phyloP scores from a whole-genome alignment of 202 grass and related monocot species.

The Panicum virgatum region DNA sequence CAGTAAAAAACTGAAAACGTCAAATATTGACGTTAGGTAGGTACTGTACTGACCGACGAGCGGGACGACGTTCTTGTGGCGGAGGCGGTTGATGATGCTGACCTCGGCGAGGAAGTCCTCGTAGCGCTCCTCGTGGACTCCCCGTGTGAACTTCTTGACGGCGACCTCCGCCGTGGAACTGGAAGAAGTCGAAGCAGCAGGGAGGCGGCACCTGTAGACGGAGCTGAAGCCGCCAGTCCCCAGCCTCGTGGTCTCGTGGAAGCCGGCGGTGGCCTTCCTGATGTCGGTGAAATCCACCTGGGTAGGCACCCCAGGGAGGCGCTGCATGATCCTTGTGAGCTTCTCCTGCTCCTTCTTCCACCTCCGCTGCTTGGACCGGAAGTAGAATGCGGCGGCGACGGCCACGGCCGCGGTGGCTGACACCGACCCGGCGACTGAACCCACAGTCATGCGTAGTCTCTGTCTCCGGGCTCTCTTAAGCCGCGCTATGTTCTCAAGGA shows the following conservation, averaged over 20 bases:
- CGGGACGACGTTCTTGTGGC: no score
- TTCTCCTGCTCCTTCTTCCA: background rate
- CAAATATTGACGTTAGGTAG: no score
- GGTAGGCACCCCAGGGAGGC: background rate
- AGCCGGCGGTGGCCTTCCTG: background rate
- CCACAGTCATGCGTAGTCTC: no score
- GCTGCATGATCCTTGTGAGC: background rate
- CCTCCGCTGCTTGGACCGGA: background rate
- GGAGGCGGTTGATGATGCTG: no score
- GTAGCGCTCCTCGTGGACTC: no score
- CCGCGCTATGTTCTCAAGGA: no score
- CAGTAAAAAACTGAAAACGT: no score
- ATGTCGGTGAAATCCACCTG: background rate
- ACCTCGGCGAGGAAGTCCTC: no score
- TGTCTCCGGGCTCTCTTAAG: no score
- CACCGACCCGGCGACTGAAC: background rate
- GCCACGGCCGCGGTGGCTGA: background rate
- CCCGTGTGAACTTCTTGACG: constrained; percentile 16
- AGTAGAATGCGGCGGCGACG: background rate
- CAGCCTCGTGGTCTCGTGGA: background rate
- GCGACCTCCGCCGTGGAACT: constrained; percentile 8
- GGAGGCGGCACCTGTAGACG: background rate
- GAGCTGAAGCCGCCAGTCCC: background rate
- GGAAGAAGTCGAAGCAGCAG: no score
- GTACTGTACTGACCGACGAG: no score